Percentiles rank a stretch among this genome's conserved stretches.
phyloP scores from a whole-genome alignment of 1,284 basidiomycete genomes.

The Cutaneotrichosporon cavernicola region DNA sequence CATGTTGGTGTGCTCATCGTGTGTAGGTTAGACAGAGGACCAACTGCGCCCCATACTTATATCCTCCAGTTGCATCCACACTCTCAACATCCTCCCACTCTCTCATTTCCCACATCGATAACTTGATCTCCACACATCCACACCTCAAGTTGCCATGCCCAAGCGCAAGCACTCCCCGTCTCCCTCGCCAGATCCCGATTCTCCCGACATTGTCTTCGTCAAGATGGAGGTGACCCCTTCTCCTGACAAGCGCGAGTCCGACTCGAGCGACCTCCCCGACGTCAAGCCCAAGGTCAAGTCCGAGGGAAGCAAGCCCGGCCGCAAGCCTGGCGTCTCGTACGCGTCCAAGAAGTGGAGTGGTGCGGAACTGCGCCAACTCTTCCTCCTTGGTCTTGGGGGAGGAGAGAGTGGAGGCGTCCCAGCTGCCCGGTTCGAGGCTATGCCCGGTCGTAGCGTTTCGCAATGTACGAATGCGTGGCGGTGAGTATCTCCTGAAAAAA shows the following conservation, averaged over 20 bases:
- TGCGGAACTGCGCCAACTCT: slow-evolving; percentile 1
- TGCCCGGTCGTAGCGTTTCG: background rate
- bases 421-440: background rate
- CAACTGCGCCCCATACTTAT: too few relatives aligned
- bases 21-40: too few relatives aligned
- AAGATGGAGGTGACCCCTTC: background rate
- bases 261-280: background rate
- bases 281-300: background rate
- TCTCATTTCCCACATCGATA: background rate
- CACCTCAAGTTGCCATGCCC: background rate
- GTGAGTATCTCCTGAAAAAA: background rate
- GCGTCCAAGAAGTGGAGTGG: slow-evolving; percentile 1
- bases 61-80: background rate
- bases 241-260: background rate
- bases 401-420: background rate
- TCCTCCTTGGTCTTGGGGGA: background rate
- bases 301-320: background rate
- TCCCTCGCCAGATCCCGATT: background rate
- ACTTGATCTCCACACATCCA: too few relatives aligned
- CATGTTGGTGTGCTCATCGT: too few relatives aligned
- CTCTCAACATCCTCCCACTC: background rate
- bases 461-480: slow-evolving; percentile 6
- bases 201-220: background rate
- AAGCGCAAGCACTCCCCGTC: background rate
- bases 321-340: slow-evolving; percentile 8